Evolutionary conservation across 2,329 filamentous ascomycete genomes (phyloP), one percentile per base, ranked within the genome.

Genomic region (Fusarium newnesense): DNA sequence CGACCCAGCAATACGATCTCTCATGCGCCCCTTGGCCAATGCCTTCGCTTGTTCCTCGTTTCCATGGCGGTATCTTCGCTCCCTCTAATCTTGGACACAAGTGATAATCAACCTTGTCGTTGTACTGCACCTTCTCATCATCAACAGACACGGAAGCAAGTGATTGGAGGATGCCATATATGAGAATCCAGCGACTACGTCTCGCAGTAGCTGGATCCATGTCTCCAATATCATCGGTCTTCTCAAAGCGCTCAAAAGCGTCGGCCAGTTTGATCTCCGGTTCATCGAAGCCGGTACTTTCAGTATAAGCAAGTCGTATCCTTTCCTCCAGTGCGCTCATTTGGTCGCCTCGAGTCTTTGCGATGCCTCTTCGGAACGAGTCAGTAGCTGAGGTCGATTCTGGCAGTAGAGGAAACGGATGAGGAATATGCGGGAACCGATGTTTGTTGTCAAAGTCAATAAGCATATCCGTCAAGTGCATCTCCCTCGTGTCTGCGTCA

Each of bases 381-480:
- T 60, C 43, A 40, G 52, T 16, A 68, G 64, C 12, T 83, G 37
- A 79, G 37, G 86, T 84, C 1, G 86, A 85, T 47, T 88, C 84
- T 4, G 92, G 91, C 7, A 93, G 84, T 2, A 93, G 81, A 1
- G 91, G 90, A 71, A 91, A 92, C 0, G 92, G 91, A 66, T 92
- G 87, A 1, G 91, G 88, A 49, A 93, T 89, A 68, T 92, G 90
- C 7, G 91, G 91, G 76, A 89, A 91, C 12, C 87, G 85, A 72
- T 89, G 83, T 58, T 85, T 86, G 69, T 88, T 91, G 80, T 93
- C 91, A 70, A 90, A 93, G 62, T 88, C 86, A 62, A 92, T 84
- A 7, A 93, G 82, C 79, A 93, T 88, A 74, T 93, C 90, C 0
- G 90, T 92, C 72, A 93, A 86, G 4, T 89, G 88, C n/a, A 92